Evolutionary conservation across 2,329 filamentous ascomycete genomes (phyloP), one percentile per base, ranked within the genome.

Genomic region (Alternaria arborescens): DNA sequence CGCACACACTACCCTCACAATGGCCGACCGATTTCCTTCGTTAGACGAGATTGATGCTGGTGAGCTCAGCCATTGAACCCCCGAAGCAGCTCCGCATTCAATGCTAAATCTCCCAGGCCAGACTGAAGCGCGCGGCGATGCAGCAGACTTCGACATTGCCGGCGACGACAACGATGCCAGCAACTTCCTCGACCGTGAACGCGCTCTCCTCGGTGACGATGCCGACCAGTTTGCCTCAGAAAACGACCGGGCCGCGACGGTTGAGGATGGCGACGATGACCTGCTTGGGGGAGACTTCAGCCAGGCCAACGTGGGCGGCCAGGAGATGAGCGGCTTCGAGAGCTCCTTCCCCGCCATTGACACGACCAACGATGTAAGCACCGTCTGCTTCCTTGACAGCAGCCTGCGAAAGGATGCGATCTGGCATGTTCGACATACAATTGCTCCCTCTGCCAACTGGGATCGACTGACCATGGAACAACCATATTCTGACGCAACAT

Each of bases 181-280:
- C 74, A 93, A 97, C 80, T 98, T 99, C 79, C 88, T 98, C 50
- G 89, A 92, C 65, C 92, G 94, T 70, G 95, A 99, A 83, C 92
- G 93, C 76, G 95, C 93, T 63, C 81, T 90, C 18, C 88, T 99
- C 8, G 95, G 95, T 68, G 95, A 97, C 66, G 95, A 98, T 79
- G 95, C 95, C 62, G 87, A 93, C 72, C 91, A 94, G 82, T 99
- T 99, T 79, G 86, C 90, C 65, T 91, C 91, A 32, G 86, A 88
- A 62, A 88, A 90, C 74, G 92, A 97, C 79, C 83, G 83, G 77
- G 83, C 86, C 60, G 85, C 86, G 58, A 87, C 87, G 41, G 86
- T 85, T 66, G 88, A 90, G 70, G 83, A 87, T 46, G 81, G 82
- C 55, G 88, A 90, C 65, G 91, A 91, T 68, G 89, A 95, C 74